These are phyloP conservation scores for Suillus luteus DNA, from an alignment of 768 basidiomycete species.

Conservation along the genomic window DNA sequence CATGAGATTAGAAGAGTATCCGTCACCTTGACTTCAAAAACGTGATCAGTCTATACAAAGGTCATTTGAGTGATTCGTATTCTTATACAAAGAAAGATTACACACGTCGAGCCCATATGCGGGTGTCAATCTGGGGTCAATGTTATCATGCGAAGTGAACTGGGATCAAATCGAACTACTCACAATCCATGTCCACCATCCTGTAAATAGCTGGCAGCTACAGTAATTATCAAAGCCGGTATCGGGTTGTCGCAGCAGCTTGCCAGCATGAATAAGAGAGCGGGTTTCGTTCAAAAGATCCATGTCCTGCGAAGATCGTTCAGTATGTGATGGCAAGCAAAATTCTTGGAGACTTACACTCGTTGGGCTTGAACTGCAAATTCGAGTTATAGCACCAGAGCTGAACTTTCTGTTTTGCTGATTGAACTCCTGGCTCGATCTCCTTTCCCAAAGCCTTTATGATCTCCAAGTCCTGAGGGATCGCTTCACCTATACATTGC, in stretches of 20 bases:
- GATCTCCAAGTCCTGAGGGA: conserved; percentile 85
- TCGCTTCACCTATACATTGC: conserved; percentile 62
- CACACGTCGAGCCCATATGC: conserved; percentile 44
- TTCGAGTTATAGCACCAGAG: conserved; percentile 85
- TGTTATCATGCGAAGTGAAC: not conserved
- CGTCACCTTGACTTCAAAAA: conserved; percentile 41
- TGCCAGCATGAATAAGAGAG: conserved; percentile 81
- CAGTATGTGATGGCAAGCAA: not conserved
- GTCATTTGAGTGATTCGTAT: conserved; percentile 2
- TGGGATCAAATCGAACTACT: not conserved
- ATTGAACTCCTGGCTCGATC: conserved; percentile 82
- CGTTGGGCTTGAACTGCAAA: conserved; percentile 78
- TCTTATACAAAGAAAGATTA: not conserved
- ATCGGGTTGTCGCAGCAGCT: conserved; percentile 84
- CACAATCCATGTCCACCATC: conserved; percentile 50
- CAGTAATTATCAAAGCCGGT: conserved; percentile 60
- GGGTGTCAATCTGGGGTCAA: conserved; percentile 33
- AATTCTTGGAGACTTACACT: conserved; percentile 42
- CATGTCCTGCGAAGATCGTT: conserved; percentile 61
- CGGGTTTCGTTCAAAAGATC: conserved; percentile 84
- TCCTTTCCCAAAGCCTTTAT: conserved; percentile 87
- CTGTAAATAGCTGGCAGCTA: conserved; percentile 50
- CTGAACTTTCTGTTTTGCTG: conserved; percentile 87
- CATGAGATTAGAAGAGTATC: not conserved
- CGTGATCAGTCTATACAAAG: conserved; percentile 42